Base-by-base conservation (phyloP, 768 basidiomycete genomes). In the Naganishia kalamii region DNA sequence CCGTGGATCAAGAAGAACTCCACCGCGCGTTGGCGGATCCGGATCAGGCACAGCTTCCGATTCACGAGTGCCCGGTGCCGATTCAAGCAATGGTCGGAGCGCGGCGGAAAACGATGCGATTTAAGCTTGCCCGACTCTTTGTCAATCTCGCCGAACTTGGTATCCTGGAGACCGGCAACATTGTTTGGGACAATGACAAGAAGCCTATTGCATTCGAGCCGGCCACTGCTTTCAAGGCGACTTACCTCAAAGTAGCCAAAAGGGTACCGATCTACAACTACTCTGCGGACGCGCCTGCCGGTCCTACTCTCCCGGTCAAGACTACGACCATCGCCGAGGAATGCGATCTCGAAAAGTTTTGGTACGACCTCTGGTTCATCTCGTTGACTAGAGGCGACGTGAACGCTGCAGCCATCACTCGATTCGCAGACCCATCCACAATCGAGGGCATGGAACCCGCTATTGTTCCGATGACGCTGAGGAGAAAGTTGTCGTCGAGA, bases 281-380 rank as follows among this genome's bases (percentile, higher is more conserved):
- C 49, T 11, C 27, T 21, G 10, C 17, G 10, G 60, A 23, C 19
- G 37, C 41, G 23, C 25, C n/a, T 12, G 12, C 43, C 21, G 21
- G 7, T 4, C n/a, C 48, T 8, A 48, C 59, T 7, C 10, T 48
- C 19, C 41, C 44, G 5, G 12, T 43, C n/a, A 60, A 51, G 27
- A 19, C 37, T 8, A 25, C 30, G 3, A 61, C 10, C 40, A n/a
- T 62, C 13, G 30, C 12, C 0, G 59, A 25, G 3, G 25, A 23
- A 6, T 21, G 47, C 11, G 50, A 62, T 21, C 48, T 57, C 19
- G 43, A 25, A 13, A 40, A 48, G 17, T 68, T 33, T 25, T 68
- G 66, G 66, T 68, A 63, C 46, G 44, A 30, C 37, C 21, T 63
- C 33, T 68, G 66, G 66, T 60, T 46, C 21, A 30, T 63, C 21